phyloP scores from a whole-genome alignment of 176 grass and related monocot genomes.

The Oryza glumipatula region DNA sequence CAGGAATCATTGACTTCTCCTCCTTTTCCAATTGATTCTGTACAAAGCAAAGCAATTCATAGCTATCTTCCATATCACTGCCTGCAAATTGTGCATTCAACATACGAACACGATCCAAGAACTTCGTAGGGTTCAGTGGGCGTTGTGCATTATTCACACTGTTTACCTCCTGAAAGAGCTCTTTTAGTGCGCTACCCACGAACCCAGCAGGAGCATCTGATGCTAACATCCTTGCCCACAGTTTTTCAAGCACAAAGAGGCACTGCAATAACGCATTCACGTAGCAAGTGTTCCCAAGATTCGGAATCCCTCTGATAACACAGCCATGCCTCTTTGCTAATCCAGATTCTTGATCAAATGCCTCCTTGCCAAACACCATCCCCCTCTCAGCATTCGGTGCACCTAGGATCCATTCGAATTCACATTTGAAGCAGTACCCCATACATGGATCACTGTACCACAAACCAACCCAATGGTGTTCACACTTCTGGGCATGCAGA shows the following conservation, averaged over 20 bases:
- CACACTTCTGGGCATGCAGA: constrained; percentile 51
- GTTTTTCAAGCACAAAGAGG: constrained; percentile 64
- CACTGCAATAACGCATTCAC: constrained; percentile 83
- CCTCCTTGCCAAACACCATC: neutral
- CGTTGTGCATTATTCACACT: constrained; percentile 26
- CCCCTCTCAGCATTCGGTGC: neutral
- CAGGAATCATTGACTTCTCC: constrained; percentile 21
- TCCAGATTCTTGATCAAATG: neutral
- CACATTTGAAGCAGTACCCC: constrained; percentile 73
- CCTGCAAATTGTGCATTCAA: constrained; percentile 39
- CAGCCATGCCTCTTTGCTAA: neutral
- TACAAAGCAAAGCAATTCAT: constrained; percentile 65
- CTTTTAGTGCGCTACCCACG: constrained; percentile 48
- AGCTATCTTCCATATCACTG: constrained; percentile 60
- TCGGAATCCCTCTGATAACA: constrained; percentile 66
- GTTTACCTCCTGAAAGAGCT: constrained; percentile 58
- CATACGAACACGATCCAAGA: constrained; percentile 41
- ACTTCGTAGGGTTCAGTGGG: constrained; percentile 36
- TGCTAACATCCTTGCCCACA: constrained; percentile 49
- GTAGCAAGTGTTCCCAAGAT: constrained; percentile 76
- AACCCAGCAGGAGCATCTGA: constrained; percentile 36
- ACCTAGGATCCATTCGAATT: neutral
- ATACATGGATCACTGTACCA: constrained; percentile 38
- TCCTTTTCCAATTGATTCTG: constrained; percentile 47
- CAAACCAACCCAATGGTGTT: constrained; percentile 58